Percentiles rank a stretch among this genome's conserved stretches.
Evolutionary conservation across 805 yeast genomes (phyloP).

Genomic region (Candida xiaguanensis): DNA sequence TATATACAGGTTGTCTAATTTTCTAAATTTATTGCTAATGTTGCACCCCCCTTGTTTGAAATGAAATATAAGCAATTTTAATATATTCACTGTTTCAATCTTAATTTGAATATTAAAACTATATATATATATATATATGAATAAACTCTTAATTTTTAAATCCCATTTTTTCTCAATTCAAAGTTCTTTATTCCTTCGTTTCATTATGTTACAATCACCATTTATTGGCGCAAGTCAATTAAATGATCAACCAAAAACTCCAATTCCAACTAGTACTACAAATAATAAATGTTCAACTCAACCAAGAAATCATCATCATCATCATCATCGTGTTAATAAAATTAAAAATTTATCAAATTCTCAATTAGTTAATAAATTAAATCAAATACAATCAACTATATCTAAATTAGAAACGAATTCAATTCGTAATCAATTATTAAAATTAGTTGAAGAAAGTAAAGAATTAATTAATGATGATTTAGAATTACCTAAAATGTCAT

Average conservation of each 20-base stretch:
- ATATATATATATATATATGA: not conserved
- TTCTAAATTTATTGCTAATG: too few species aligned
- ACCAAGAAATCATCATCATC: too few species aligned
- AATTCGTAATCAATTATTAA: not conserved
- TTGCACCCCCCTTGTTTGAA: too few species aligned
- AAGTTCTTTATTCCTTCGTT: not conserved
- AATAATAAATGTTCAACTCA: not conserved
- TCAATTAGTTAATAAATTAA: not conserved
- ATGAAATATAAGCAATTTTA: too few species aligned
- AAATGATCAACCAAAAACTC: not conserved
- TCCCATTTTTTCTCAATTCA: not conserved
- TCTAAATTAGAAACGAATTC: not conserved
- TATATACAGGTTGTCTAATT: too few species aligned
- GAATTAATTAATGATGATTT: not conserved
- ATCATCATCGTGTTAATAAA: too few species aligned
- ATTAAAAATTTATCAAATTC: not conserved
- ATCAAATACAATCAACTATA: not conserved
- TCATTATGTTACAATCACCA: conserved; percentile 5
- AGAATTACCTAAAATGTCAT: conserved; percentile 1
- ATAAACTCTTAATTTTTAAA: not conserved
- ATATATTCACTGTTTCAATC: too few species aligned
- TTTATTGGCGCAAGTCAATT: not conserved
- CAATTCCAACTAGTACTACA: not conserved
- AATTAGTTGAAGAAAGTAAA: conserved; percentile 1
- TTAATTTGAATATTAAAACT: too few species aligned